phyloP scores from a whole-genome alignment of 169 alveolate genomes.

The Perkinsus chesapeaki region DNA sequence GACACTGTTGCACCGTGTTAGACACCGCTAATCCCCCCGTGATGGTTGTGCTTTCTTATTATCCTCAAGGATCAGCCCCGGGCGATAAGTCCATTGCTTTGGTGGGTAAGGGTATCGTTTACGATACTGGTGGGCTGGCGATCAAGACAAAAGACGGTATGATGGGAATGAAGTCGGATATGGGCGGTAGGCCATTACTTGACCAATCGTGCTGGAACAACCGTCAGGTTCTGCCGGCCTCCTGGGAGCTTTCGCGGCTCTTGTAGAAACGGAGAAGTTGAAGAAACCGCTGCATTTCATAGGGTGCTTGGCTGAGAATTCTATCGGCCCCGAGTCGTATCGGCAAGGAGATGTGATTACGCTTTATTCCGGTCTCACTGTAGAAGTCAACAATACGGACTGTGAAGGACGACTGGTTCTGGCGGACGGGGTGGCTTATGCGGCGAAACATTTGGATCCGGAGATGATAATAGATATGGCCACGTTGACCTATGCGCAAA shows the following conservation, averaged over 20 bases:
- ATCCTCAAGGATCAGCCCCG: neutral
- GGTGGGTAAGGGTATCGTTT: slow-evolving; percentile 47
- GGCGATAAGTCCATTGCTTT: slow-evolving; percentile 7
- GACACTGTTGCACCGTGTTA: too few relatives aligned
- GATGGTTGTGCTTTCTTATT: neutral
- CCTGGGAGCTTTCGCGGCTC: neutral
- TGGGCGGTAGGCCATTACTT: neutral
- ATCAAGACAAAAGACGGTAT: slow-evolving; percentile 19
- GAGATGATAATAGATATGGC: slow-evolving; percentile 37
- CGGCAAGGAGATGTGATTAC: slow-evolving; percentile 37
- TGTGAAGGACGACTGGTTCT: slow-evolving; percentile 50
- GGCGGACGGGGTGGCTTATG: slow-evolving; percentile 44
- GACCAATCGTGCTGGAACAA: neutral
- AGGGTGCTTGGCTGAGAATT: neutral
- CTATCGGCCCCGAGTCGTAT: slow-evolving; percentile 18
- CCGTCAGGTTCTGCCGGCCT: neutral
- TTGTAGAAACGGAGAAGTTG: neutral
- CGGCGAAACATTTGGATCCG: slow-evolving; percentile 27
- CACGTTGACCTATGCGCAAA: slow-evolving; percentile 43
- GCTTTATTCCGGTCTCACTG: slow-evolving; percentile 40
- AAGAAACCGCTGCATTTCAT: neutral
- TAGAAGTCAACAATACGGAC: slow-evolving; percentile 49
- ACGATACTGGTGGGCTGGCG: slow-evolving; percentile 44
- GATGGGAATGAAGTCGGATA: slow-evolving; percentile 1
- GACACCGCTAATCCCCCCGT: neutral